Evolutionary conservation across 2,329 filamentous ascomycete species (phyloP), one percentile per base, ranked within the genome.

Genomic region (Furcasterigmium furcatum): DNA sequence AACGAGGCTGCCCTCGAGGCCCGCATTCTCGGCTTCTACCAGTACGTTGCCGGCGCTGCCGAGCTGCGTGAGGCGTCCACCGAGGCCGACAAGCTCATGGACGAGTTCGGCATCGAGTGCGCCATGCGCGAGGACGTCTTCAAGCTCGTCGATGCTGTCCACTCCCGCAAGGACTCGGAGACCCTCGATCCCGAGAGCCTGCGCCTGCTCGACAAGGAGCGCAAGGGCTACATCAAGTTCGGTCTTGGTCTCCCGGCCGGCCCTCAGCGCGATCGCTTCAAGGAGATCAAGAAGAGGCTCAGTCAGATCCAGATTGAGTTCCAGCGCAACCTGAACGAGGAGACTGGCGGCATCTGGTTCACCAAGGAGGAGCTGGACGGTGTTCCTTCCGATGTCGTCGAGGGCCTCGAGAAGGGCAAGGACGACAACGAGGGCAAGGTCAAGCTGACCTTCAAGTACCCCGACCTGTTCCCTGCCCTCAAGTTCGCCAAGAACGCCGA

Each of bases 61-160:
- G 77, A 74, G 44, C 72, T 94, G 39, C 80, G 88, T 29, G 82
- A 90, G 67, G 87, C 87, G 13, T 89, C 85, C 3, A 87, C 82
- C 50, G 82, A 91, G 60, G 85, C 88, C 0, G 84, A 90, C 62
- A 84, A 85, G 66, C 70, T 89, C 50, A 79, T 90, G 70, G 81
- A 88, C 57, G 85, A 91, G 53, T 91, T 89, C 58, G 69, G 73
- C 45, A 91, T 92, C 53, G 88, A 94, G 67, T 80, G 82, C 45
- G 79, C 76, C 58, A 92, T 92, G 87, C 80, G 88, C 44, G 86
- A 92, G 67, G 88, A 94, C 55, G 78, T 91, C 48, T 94, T 88
- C 73, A 72, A 74, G 56, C 70, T 84, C 4, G 79, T 86, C 21
- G 76, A 85, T 39, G 76, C 77, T 21, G 73, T 77, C 29, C 80